Conservation (phyloP, 441 rosid genomes). For the Omphalea diandra region DNA sequence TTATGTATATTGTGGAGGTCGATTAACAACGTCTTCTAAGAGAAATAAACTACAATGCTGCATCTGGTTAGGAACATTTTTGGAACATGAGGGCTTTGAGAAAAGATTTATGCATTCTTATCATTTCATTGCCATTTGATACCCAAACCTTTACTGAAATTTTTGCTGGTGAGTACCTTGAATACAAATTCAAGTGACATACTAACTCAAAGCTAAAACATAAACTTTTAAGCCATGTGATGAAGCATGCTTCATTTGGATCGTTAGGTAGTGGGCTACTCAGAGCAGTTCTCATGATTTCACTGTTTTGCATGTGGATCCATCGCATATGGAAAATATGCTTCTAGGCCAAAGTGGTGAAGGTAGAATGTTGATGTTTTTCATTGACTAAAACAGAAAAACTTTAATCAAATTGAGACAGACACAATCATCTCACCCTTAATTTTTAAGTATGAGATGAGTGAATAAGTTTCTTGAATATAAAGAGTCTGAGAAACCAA, state of each 20-base stretch:
- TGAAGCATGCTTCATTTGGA: background rate
- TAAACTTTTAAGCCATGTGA: background rate
- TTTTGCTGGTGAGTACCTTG: no score
- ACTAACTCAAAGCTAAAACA: background rate
- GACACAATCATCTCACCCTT: background rate
- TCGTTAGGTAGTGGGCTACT: background rate
- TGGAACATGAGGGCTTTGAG: background rate
- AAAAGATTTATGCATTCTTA: background rate
- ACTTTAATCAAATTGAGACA: background rate
- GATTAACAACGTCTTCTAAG: background rate
- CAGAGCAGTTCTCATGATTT: background rate
- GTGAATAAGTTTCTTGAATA: background rate
- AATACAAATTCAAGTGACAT: no score
- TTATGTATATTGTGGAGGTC: background rate
- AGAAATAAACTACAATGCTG: background rate
- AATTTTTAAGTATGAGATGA: background rate
- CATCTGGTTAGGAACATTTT: background rate
- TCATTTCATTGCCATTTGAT: background rate
- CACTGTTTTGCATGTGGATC: background rate
- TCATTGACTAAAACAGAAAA: background rate
- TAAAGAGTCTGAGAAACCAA: background rate
- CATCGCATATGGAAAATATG: background rate
- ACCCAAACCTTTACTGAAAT: background rate
- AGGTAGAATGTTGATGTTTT: background rate
- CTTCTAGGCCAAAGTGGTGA: background rate